Evolutionary conservation across 805 yeast genomes (phyloP).

Genomic region (Wickerhamomyces silvicola): DNA sequence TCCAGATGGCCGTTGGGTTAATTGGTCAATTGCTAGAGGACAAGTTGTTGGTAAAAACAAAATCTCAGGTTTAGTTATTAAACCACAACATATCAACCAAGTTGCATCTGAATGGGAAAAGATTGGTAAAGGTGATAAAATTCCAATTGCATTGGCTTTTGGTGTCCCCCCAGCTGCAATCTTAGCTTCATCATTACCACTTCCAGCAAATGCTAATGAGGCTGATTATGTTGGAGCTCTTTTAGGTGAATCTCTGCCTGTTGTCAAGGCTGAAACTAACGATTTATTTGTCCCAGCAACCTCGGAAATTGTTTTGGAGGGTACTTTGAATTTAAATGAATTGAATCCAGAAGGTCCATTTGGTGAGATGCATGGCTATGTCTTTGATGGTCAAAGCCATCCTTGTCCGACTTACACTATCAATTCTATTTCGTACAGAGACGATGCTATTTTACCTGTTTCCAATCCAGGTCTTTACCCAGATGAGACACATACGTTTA

Average conservation of each 20-base stretch:
- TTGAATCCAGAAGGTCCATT: slow-evolving; percentile 23
- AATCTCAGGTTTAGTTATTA: slow-evolving; percentile 22
- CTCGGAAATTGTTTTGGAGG: slow-evolving; percentile 23
- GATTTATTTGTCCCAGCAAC: slow-evolving; percentile 22
- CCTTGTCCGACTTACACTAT: slow-evolving; percentile 24
- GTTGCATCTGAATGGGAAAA: slow-evolving; percentile 21
- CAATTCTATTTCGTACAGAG: slow-evolving; percentile 18
- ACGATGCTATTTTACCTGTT: slow-evolving; percentile 22
- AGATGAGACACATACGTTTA: slow-evolving; percentile 25
- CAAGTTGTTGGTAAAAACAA: slow-evolving; percentile 20
- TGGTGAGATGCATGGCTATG: slow-evolving; percentile 28
- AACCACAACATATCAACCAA: slow-evolving; percentile 22
- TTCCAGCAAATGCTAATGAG: slow-evolving; percentile 15
- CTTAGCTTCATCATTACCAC: slow-evolving; percentile 9
- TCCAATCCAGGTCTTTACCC: slow-evolving; percentile 23
- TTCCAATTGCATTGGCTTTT: slow-evolving; percentile 22
- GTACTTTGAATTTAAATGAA: slow-evolving; percentile 16
- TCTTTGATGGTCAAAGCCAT: slow-evolving; percentile 18
- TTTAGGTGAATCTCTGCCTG: slow-evolving; percentile 22
- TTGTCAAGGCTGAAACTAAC: slow-evolving; percentile 19
- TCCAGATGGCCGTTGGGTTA: slow-evolving; percentile 24
- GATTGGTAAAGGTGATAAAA: slow-evolving; percentile 18
- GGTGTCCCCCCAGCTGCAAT: slow-evolving; percentile 28
- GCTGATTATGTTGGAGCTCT: slow-evolving; percentile 22
- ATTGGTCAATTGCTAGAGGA: slow-evolving; percentile 26